Evolutionary conservation across 169 alveolate genomes (phyloP).

Genomic region (Eimeria zaria): DNA sequence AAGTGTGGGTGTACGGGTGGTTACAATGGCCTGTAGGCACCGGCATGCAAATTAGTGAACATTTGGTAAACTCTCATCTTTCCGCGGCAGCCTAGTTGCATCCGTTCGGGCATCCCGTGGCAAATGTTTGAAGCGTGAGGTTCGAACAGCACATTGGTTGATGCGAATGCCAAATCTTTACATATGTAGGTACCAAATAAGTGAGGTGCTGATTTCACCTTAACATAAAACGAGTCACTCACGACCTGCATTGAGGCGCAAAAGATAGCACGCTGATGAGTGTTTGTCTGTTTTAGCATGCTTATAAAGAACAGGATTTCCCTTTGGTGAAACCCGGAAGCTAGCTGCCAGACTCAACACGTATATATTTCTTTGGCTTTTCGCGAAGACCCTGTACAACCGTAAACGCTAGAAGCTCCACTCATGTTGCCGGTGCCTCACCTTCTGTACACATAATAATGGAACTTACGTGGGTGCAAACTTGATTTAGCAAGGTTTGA

Average conservation of each 20-base stretch:
- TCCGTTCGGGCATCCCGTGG: neutral
- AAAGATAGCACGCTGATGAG: neutral
- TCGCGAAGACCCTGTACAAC: neutral
- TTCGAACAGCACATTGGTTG: neutral
- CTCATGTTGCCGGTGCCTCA: neutral
- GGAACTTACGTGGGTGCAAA: neutral
- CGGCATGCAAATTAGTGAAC: neutral
- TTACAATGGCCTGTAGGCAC: neutral
- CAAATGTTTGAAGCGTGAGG: neutral
- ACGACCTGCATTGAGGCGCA: neutral
- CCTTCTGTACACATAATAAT: neutral
- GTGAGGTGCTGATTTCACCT: neutral
- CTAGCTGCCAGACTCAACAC: neutral
- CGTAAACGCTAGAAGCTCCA: neutral
- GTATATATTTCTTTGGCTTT: neutral
- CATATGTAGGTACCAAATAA: neutral
- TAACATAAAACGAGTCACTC: neutral
- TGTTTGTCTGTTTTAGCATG: neutral
- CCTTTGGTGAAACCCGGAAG: neutral
- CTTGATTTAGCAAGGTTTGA: neutral
- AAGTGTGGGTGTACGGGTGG: neutral
- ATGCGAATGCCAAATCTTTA: neutral
- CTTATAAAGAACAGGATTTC: neutral
- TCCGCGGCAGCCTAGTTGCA: neutral
- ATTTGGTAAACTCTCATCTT: neutral